Conservation (phyloP, 345 rosid genomes). For the Populus euphratica region DNA sequence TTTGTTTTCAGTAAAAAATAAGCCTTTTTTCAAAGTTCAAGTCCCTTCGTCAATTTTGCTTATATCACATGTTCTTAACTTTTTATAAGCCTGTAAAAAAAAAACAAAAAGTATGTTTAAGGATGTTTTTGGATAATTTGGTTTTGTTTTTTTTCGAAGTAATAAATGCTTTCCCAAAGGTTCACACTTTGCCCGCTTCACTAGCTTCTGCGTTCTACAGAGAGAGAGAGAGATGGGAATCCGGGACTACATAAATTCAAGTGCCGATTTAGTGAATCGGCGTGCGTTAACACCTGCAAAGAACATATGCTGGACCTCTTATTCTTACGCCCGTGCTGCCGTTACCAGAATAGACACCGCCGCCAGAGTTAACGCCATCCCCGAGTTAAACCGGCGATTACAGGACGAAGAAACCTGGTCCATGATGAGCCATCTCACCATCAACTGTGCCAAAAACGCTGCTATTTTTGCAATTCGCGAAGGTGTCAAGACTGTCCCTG, state of each 20-base stretch:
- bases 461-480: not conserved
- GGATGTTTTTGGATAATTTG: no score
- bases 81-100: no score
- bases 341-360: not conserved
- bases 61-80: no score
- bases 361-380: not conserved
- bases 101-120: no score
- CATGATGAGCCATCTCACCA: not conserved
- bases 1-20: no score
- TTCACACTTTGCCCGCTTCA: no score
- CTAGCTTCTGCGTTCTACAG: no score
- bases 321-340: not conserved
- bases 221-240: not conserved
- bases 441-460: not conserved
- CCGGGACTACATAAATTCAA: not conserved
- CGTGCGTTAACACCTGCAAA: not conserved
- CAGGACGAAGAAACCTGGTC: no score
- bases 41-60: no score
- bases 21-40: no score
- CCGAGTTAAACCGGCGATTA: not conserved
- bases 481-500: not conserved
- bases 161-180: no score
- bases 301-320: not conserved
- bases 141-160: not conserved
- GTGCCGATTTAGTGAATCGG: not conserved